A percentile compares a stretch with the other conserved stretches of the same genome.
Conservation (phyloP, 140 eudicot species). For the Senecio squalidus region DNA sequence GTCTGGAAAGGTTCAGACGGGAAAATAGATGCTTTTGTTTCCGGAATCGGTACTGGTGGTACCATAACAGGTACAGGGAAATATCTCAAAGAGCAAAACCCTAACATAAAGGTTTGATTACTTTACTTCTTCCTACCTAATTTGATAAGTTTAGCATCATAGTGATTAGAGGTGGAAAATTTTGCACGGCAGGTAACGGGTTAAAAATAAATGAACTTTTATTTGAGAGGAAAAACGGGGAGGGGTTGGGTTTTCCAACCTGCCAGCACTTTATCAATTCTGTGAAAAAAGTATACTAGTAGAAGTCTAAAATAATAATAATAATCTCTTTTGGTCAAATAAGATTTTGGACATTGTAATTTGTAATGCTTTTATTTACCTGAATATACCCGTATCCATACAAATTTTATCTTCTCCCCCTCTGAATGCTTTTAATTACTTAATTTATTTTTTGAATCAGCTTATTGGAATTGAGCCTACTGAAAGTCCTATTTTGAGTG, state of each 20-base stretch:
- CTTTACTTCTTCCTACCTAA: neutral
- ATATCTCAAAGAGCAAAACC: slow-evolving; percentile 58
- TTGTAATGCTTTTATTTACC: too few relatives aligned
- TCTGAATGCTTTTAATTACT: slow-evolving; percentile 7
- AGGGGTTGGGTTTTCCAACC: neutral
- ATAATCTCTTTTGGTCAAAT: too few relatives aligned
- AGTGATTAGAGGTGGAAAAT: neutral
- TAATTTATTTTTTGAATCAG: slow-evolving; percentile 19
- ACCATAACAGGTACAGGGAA: slow-evolving; percentile 56
- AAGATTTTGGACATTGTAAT: too few relatives aligned
- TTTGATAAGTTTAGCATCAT: neutral
- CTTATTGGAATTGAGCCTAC: slow-evolving; percentile 64
- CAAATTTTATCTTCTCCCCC: slow-evolving; percentile 1
- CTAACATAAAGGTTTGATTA: slow-evolving; percentile 41
- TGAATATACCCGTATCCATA: too few relatives aligned
- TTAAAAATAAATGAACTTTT: neutral
- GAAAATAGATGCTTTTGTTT: slow-evolving; percentile 50
- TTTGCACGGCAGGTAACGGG: neutral
- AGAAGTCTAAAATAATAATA: too few relatives aligned
- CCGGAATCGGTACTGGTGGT: slow-evolving; percentile 67
- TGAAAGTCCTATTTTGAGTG: slow-evolving; percentile 68
- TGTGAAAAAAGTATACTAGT: too few relatives aligned
- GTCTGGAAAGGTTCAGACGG: slow-evolving; percentile 52
- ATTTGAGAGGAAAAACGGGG: slow-evolving; percentile 3
- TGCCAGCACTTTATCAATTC: too few relatives aligned